Percentiles rank a stretch among this genome's conserved stretches.
Conservation (phyloP, 495 filamentous ascomycete species). For the Pseudoneurospora amorphoporcata region DNA sequence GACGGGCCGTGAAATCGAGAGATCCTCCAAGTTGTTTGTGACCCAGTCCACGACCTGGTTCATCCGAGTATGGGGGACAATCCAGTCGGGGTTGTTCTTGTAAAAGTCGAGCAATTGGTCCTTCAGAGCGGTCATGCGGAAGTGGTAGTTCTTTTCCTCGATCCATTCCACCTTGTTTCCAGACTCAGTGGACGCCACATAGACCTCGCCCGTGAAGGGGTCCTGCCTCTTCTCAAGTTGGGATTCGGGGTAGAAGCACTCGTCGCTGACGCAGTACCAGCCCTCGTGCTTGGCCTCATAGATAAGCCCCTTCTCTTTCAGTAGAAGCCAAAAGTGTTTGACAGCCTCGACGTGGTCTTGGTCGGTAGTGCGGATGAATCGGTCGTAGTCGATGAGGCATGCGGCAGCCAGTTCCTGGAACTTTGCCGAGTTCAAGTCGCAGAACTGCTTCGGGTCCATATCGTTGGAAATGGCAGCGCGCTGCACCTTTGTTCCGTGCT, state of each 20-base stretch:
- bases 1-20: conserved; percentile 77
- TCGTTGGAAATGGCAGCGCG: conserved; percentile 61
- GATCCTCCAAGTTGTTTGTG: conserved; percentile 60
- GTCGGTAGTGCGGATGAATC: conserved; percentile 89
- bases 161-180: conserved; percentile 90
- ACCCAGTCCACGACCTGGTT: conserved; percentile 61
- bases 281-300: conserved; percentile 82
- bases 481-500: conserved; percentile 97
- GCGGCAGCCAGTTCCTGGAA: conserved; percentile 61
- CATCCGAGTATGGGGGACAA: conserved; percentile 58
- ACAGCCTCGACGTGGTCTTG: conserved; percentile 72
- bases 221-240: conserved; percentile 64
- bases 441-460: conserved; percentile 39
- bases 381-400: conserved; percentile 60
- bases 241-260: conserved; percentile 82
- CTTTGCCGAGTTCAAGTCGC: conserved; percentile 50
- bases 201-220: conserved; percentile 67
- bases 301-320: conserved; percentile 66
- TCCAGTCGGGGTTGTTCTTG: conserved; percentile 54
- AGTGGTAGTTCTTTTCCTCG: conserved; percentile 91
- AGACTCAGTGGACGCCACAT: conserved; percentile 78
- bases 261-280: conserved; percentile 95
- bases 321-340: conserved; percentile 77
- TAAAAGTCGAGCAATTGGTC: conserved; percentile 72
- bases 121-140: conserved; percentile 72